A percentile compares a stretch with the other conserved stretches of the same genome.
These are phyloP conservation scores for Cyberlindnera mississippiensis DNA, from an alignment of 805 yeast species.

Conservation along the genomic window DNA sequence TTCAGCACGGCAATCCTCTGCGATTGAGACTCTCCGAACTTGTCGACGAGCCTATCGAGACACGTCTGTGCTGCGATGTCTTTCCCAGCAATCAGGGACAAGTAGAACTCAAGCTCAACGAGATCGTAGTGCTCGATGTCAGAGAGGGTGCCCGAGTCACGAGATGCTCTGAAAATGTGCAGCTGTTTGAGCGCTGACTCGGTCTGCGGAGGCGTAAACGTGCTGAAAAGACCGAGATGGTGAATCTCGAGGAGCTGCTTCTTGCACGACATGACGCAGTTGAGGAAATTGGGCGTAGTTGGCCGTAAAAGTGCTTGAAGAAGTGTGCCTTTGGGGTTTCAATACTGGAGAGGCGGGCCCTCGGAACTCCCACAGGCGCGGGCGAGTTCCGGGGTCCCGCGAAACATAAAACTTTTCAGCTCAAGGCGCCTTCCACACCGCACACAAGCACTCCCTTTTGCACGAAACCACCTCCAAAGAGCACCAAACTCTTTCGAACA, in stretches of 20 bases:
- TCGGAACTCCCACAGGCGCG: no score
- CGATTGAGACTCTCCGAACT: conserved; percentile 53
- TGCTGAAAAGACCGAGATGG: conserved; percentile 46
- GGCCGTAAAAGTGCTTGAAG: no score
- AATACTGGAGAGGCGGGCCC: no score
- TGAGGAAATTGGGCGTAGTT: no score
- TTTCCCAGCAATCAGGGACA: conserved; percentile 55
- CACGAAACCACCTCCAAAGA: no score
- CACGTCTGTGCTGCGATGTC: conserved; percentile 69
- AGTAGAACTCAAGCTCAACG: conserved; percentile 67
- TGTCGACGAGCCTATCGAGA: conserved; percentile 63
- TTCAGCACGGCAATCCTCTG: conserved; percentile 54
- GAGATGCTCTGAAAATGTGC: conserved; percentile 10
- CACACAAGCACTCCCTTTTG: no score
- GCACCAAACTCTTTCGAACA: no score
- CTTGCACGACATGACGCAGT: conserved; percentile 28
- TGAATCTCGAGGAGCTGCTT: conserved; percentile 49
- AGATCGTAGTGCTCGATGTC: conserved; percentile 48
- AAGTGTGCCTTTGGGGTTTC: no score
- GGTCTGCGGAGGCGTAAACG: conserved; percentile 42
- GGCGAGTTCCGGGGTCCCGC: no score
- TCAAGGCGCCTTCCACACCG: no score
- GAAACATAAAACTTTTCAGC: no score
- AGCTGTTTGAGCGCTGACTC: conserved; percentile 31
- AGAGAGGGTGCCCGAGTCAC: conserved; percentile 24